phyloP scores from a whole-genome alignment of 306 rosid species.

The Dryas octopetala region DNA sequence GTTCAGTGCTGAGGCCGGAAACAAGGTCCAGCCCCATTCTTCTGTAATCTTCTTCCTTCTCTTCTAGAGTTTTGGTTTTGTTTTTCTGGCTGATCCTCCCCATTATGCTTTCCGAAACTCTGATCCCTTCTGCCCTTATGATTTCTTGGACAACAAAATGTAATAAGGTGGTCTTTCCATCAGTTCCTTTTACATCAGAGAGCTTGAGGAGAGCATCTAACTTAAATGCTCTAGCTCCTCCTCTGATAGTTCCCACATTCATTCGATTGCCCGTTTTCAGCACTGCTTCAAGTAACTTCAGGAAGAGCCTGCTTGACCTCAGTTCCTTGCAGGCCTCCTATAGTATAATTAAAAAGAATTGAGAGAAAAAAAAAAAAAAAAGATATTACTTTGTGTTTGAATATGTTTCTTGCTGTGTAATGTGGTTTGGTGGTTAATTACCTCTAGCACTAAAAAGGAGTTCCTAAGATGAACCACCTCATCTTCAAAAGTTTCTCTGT shows the following conservation, averaged over 20 bases:
- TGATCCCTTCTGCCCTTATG: conserved; percentile 69
- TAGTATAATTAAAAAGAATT: not conserved
- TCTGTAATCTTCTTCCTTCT: conserved; percentile 76
- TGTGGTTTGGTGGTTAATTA: conserved; percentile 19
- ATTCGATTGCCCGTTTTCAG: conserved; percentile 93
- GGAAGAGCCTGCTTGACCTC: conserved; percentile 88
- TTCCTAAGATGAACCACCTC: conserved; percentile 86
- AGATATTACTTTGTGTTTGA: not conserved
- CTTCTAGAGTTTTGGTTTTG: conserved; percentile 56
- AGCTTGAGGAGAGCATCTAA: conserved; percentile 91
- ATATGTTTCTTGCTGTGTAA: not conserved
- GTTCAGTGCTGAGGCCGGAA: conserved; percentile 80
- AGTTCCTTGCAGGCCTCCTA: conserved; percentile 98
- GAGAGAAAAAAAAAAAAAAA: not conserved
- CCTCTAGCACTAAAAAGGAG: conserved; percentile 96
- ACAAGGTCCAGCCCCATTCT: conserved; percentile 89
- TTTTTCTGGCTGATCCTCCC: conserved; percentile 73
- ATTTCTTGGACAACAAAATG: conserved; percentile 96
- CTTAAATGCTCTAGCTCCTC: conserved; percentile 90
- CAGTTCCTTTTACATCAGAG: conserved; percentile 87
- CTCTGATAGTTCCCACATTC: conserved; percentile 95
- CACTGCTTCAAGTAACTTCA: conserved; percentile 85
- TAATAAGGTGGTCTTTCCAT: conserved; percentile 84
- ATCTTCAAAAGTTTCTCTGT: conserved; percentile 83
- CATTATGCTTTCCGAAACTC: conserved; percentile 92